Base-by-base conservation (phyloP, 495 filamentous ascomycete species). In the Penicillium canescens region DNA sequence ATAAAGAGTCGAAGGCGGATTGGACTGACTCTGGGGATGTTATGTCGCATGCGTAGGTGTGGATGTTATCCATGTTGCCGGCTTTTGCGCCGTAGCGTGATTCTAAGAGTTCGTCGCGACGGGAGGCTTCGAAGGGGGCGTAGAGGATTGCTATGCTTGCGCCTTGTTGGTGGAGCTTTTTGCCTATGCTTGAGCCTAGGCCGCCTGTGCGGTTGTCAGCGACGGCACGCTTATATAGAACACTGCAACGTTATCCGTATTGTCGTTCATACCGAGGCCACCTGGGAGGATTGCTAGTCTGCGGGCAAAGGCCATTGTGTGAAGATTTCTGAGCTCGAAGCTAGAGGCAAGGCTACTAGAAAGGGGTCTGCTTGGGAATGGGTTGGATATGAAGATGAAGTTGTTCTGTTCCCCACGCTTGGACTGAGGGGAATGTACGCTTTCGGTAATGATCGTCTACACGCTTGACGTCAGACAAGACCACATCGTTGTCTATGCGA, bases 31-130 rank as follows among this genome's bases (percentile, higher is more conserved):
- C 62, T 13, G 72, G 61, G 0, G 66, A 67, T 0, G 72, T 73
- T 54, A 75, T 75, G 34, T 75, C 72, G 59, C 72, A 75, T 62
- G 71, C 70, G 35, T 73, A 75, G 9, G 69, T 62, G 51, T 51
- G 62, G 54, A 75, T 69, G 16, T 63, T 56, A 21, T 63, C 47
- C 8, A 44, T 2, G 21, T 42, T 46, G 9, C 50, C 16, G 43
- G 21, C 16, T 40, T 26, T 38, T 9, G 60, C 56, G 12, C 57
- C 61, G 60, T 74, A 75, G 1, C 66, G 52, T 0, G 57, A 23
- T 23, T 67, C 58, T 20, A 75, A 67, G 5, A 75, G 61, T 24
- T 69, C 35, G 41, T 75, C 67, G n/a, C 64, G 67, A 0, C 69
- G 69, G 23, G 61, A 24, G 9, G 70, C 64, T 48, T 75, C 72